Percentiles rank a stretch among this genome's conserved stretches.
phyloP scores from a whole-genome alignment of 306 rosid species.

The Inga laurina region DNA sequence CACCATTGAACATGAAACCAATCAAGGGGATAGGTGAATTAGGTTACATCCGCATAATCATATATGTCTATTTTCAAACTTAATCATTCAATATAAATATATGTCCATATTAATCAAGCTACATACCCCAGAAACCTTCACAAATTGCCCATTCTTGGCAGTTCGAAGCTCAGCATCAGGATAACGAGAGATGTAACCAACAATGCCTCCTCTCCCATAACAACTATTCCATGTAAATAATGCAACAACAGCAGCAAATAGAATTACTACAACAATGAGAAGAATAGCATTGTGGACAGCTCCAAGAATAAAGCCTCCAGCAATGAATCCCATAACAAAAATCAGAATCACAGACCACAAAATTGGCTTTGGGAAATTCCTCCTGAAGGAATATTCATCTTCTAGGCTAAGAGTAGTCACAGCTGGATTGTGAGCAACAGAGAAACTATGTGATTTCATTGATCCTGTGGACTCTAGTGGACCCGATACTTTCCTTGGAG shows the following conservation, averaged over 20 bases:
- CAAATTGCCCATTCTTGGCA: constrained; percentile 96
- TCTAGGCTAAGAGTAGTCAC: constrained; percentile 84
- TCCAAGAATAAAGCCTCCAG: constrained; percentile 98
- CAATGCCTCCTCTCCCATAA: constrained; percentile 85
- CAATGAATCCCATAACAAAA: constrained; percentile 97
- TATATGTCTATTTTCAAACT: not conserved
- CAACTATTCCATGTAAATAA: constrained; percentile 93
- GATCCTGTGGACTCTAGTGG: constrained; percentile 85
- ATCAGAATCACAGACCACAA: constrained; percentile 96
- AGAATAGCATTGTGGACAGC: constrained; percentile 96
- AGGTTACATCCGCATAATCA: not conserved
- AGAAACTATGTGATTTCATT: constrained; percentile 61
- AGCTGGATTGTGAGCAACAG: constrained; percentile 72
- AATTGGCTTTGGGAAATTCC: constrained; percentile 89
- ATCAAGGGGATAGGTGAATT: not conserved
- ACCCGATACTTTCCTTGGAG: constrained; percentile 97
- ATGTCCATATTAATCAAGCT: constrained; percentile 6
- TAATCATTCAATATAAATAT: constrained; percentile 14
- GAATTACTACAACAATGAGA: constrained; percentile 82
- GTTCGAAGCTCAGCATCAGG: constrained; percentile 98
- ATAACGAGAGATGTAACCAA: constrained; percentile 75
- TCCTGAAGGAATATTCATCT: constrained; percentile 83
- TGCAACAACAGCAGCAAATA: constrained; percentile 74
- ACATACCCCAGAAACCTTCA: constrained; percentile 99
- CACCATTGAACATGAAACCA: not conserved